These are phyloP conservation scores for Xerocomellus intermedius DNA, from an alignment of 768 basidiomycete species.

Conservation along the genomic window DNA sequence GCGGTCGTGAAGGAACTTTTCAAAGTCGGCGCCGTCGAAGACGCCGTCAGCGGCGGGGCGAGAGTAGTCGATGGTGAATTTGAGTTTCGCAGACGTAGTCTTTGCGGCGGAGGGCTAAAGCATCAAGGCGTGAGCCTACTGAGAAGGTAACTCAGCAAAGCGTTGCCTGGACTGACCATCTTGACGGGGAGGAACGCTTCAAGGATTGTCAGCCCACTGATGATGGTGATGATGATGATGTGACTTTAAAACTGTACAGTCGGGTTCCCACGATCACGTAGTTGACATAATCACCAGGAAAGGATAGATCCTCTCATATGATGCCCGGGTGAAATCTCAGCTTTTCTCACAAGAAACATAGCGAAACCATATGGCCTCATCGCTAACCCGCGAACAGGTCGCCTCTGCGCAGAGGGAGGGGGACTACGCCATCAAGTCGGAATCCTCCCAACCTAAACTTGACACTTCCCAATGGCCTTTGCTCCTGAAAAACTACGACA, in stretches of 20 bases:
- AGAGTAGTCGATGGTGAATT: conserved; percentile 85
- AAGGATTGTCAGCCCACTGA: background rate
- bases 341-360: background rate
- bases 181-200: conserved; percentile 32
- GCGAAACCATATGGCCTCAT: conserved; percentile 20
- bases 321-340: conserved; percentile 16
- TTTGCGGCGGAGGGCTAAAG: conserved; percentile 58
- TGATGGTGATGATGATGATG: background rate
- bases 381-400: conserved; percentile 63
- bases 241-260: conserved; percentile 52
- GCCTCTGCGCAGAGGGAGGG: conserved; percentile 71
- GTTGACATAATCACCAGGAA: conserved; percentile 14
- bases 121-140: conserved; percentile 73
- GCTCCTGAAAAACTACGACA: conserved; percentile 98
- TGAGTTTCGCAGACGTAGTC: conserved; percentile 57
- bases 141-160: conserved; percentile 92
- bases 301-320: conserved; percentile 9
- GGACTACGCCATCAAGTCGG: conserved; percentile 82
- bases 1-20: conserved; percentile 91
- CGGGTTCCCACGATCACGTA: conserved; percentile 18
- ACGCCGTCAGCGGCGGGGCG: conserved; percentile 68
- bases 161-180: conserved; percentile 76
- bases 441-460: conserved; percentile 66
- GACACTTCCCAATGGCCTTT: conserved; percentile 98
- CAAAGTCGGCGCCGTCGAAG: conserved; percentile 64